Conservation (phyloP, 352 stramenopile species). For the Blastocystis hominis region DNA sequence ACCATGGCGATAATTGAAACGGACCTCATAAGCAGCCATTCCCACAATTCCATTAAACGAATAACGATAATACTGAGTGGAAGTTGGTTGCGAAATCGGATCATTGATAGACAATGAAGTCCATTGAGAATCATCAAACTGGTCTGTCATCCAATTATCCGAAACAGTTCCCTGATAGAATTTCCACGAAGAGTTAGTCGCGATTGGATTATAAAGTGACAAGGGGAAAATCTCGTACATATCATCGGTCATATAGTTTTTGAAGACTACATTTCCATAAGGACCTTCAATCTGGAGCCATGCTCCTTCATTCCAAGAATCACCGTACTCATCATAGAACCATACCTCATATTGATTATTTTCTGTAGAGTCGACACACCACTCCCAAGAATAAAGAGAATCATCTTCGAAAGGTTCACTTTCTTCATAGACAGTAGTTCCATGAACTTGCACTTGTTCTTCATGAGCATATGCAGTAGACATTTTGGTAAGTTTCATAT, state of each 20-base stretch:
- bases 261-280: slow-evolving; percentile 22
- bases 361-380: background rate
- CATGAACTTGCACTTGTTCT: background rate
- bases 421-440: background rate
- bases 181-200: background rate
- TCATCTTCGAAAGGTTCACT: background rate
- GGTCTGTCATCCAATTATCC: background rate
- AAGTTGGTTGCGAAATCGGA: background rate
- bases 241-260: background rate
- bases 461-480: background rate
- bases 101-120: background rate
- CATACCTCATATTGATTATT: background rate
- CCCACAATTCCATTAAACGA: background rate
- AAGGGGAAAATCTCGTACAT: background rate
- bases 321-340: background rate
- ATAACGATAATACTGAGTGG: slow-evolving; percentile 4
- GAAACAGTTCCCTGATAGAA: background rate
- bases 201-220: slow-evolving; percentile 26
- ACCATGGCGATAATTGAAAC: slow-evolving; percentile 28
- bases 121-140: background rate
- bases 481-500: slow-evolving; percentile 22
- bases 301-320: background rate
- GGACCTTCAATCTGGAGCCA: background rate
- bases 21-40: slow-evolving; percentile 43
- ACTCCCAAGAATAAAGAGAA: background rate